Conservation (phyloP, 805 yeast genomes). For the Ogataea pignaliae region DNA sequence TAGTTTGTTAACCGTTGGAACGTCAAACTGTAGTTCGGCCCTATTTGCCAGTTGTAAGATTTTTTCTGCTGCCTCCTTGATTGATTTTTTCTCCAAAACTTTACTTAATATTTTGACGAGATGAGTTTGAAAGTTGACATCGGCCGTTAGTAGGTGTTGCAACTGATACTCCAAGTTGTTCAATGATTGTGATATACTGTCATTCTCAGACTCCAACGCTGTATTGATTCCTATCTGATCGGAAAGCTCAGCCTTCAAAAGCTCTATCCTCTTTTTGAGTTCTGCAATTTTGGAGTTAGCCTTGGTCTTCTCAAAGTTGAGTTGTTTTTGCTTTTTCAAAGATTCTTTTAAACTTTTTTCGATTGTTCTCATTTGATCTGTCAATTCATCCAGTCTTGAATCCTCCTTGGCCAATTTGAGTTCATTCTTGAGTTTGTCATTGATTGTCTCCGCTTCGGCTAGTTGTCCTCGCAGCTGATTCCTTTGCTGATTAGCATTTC, state of each 20-base stretch:
- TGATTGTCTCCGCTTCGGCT: no score
- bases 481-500: no score
- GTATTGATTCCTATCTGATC: slow-evolving; percentile 16
- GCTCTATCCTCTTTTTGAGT: slow-evolving; percentile 13
- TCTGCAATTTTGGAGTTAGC: slow-evolving; percentile 37
- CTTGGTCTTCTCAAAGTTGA: slow-evolving; percentile 19
- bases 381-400: slow-evolving; percentile 2
- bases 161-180: slow-evolving; percentile 4
- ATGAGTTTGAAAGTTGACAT: slow-evolving; percentile 44
- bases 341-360: slow-evolving; percentile 10
- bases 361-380: slow-evolving; percentile 1
- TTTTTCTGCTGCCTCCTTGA: slow-evolving; percentile 53
- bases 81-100: slow-evolving; percentile 54
- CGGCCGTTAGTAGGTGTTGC: slow-evolving; percentile 22
- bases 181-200: slow-evolving; percentile 33
- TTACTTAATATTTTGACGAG: slow-evolving; percentile 47
- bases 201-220: slow-evolving; percentile 38
- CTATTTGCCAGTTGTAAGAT: slow-evolving; percentile 37
- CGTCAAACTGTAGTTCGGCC: slow-evolving; percentile 19
- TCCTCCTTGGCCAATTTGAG: neutral
- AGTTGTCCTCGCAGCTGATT: no score
- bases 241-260: slow-evolving; percentile 16
- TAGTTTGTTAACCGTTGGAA: slow-evolving; percentile 28
- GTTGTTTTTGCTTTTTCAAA: slow-evolving; percentile 12
- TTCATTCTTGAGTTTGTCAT: slow-evolving; percentile 1